Conservation (phyloP, 1,139 yeast species). For the Blastobotrys proliferans region DNA sequence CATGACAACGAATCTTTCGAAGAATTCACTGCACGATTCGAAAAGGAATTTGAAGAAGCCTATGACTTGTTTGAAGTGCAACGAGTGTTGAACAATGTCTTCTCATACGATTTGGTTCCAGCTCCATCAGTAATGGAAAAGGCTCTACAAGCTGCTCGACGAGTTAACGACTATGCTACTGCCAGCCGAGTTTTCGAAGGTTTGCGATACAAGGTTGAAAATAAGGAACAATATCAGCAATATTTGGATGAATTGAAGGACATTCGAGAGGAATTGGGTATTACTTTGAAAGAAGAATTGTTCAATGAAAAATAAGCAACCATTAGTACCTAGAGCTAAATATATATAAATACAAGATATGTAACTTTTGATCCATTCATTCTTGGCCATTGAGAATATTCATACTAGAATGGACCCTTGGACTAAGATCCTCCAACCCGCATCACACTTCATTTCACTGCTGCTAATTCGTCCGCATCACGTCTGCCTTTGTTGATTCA, state of each 20-base stretch:
- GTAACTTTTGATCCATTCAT: too few relatives aligned
- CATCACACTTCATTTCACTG: too few relatives aligned
- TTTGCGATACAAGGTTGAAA: conserved; percentile 91
- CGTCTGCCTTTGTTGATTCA: too few relatives aligned
- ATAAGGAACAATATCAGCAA: conserved; percentile 88
- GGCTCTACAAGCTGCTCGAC: conserved; percentile 97
- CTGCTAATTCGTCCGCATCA: too few relatives aligned
- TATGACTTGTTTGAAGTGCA: conserved; percentile 97
- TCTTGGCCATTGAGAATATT: too few relatives aligned
- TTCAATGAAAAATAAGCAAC: conserved; percentile 44
- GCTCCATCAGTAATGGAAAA: conserved; percentile 94
- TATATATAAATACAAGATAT: too few relatives aligned
- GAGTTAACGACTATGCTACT: conserved; percentile 98
- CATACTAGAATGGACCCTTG: too few relatives aligned
- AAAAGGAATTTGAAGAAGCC: conserved; percentile 96
- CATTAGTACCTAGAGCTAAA: too few relatives aligned
- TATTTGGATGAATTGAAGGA: conserved; percentile 93
- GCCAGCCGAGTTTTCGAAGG: conserved; percentile 97
- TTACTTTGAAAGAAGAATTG: conserved; percentile 90
- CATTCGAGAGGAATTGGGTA: conserved; percentile 84
- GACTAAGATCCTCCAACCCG: too few relatives aligned
- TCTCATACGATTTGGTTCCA: conserved; percentile 97
- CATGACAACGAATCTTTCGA: conserved; percentile 90
- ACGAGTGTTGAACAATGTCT: conserved; percentile 90
- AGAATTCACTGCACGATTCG: conserved; percentile 86